phyloP scores from a whole-genome alignment of 2,329 filamentous ascomycete species.

The Coniochaeta ligniaria region DNA sequence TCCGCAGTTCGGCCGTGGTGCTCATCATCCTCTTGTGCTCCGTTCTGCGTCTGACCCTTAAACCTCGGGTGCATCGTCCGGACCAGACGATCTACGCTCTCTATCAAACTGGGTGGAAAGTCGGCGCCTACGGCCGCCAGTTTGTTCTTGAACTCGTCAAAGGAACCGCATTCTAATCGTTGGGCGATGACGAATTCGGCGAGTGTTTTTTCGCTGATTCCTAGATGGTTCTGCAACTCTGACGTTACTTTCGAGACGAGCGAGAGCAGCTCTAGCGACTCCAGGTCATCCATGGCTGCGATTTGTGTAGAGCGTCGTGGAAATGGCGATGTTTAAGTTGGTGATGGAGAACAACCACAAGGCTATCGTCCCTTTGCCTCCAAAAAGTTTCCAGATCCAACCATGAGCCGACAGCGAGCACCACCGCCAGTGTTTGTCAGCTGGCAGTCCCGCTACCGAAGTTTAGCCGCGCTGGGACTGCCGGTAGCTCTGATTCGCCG shows the following conservation, averaged over 20 bases:
- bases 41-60: slow-evolving; percentile 43
- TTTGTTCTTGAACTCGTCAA: slow-evolving; percentile 67
- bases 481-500: neutral
- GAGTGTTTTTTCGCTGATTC: slow-evolving; percentile 86
- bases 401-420: neutral
- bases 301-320: neutral
- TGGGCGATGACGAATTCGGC: slow-evolving; percentile 95
- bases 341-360: neutral
- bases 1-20: slow-evolving; percentile 41
- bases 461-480: neutral
- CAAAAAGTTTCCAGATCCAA: slow-evolving; percentile 1
- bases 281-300: slow-evolving; percentile 73
- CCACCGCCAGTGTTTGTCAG: neutral
- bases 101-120: slow-evolving; percentile 80
- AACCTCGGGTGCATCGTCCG: slow-evolving; percentile 86
- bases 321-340: neutral
- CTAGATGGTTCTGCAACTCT: slow-evolving; percentile 89
- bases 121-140: slow-evolving; percentile 71
- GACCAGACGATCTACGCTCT: slow-evolving; percentile 86
- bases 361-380: neutral
- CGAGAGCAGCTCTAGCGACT: slow-evolving; percentile 85
- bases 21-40: slow-evolving; percentile 26
- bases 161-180: slow-evolving; percentile 64
- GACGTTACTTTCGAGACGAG: slow-evolving; percentile 92
- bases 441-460: neutral